Percentiles rank a stretch among this genome's conserved stretches.
phyloP scores from a whole-genome alignment of 345 rosid genomes.

The Aegle marmelos region DNA sequence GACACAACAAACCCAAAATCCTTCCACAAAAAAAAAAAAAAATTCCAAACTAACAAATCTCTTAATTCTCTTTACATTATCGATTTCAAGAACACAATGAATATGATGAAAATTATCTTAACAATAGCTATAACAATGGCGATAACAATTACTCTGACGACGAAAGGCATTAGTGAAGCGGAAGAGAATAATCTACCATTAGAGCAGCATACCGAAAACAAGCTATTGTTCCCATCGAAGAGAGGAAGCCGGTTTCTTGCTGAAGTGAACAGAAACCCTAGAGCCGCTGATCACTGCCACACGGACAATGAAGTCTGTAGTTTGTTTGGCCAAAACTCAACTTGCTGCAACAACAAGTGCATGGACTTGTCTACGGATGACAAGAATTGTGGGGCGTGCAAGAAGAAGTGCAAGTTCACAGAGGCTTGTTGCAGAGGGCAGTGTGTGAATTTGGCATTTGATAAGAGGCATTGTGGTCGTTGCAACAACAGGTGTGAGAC shows the following conservation, averaged over 20 bases:
- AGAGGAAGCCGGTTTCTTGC: slow-evolving; percentile 63
- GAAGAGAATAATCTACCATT: slow-evolving; percentile 10
- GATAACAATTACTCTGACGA: slow-evolving; percentile 36
- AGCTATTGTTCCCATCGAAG: slow-evolving; percentile 24
- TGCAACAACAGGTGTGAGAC: slow-evolving; percentile 56
- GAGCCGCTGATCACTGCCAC: slow-evolving; percentile 65
- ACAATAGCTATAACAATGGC: slow-evolving; percentile 45
- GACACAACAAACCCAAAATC: neutral
- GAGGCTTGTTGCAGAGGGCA: slow-evolving; percentile 64
- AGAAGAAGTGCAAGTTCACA: slow-evolving; percentile 59
- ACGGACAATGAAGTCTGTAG: slow-evolving; percentile 44
- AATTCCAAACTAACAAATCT: neutral
- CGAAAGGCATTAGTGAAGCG: slow-evolving; percentile 21
- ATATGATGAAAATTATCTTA: slow-evolving; percentile 34
- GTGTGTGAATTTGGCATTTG: slow-evolving; percentile 52
- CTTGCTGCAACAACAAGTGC: slow-evolving; percentile 87
- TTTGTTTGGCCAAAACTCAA: slow-evolving; percentile 25
- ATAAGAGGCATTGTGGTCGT: slow-evolving; percentile 72
- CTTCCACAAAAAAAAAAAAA: no score
- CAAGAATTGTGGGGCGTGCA: slow-evolving; percentile 75
- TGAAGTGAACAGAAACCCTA: slow-evolving; percentile 40
- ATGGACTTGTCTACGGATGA: slow-evolving; percentile 39
- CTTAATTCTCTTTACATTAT: slow-evolving; percentile 13
- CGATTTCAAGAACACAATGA: slow-evolving; percentile 31
- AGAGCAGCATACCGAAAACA: neutral